Percentiles rank a stretch among this genome's conserved stretches.
Evolutionary conservation across 1,284 basidiomycete genomes (phyloP).

Genomic region (Farysia itapuensis): DNA sequence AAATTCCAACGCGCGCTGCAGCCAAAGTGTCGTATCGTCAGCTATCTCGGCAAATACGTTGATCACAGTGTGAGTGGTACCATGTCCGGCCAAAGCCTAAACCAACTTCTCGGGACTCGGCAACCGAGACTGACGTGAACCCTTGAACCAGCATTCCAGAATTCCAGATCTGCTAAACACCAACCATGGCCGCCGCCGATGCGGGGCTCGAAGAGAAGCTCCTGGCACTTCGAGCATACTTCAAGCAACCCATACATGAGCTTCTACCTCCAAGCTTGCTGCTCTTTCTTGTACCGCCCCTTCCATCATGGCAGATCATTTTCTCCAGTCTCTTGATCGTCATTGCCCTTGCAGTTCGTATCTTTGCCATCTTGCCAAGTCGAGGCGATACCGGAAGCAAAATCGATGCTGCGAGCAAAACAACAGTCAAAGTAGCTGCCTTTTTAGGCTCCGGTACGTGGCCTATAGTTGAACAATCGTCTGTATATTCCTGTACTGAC

Average conservation of each 20-base stretch:
- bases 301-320: slow-evolving; percentile 7
- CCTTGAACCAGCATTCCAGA: too few relatives aligned
- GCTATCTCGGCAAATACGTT: too few relatives aligned
- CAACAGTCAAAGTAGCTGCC: slow-evolving; percentile 61
- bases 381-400: not conserved
- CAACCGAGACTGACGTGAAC: too few relatives aligned
- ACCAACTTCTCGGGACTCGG: too few relatives aligned
- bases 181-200: too few relatives aligned
- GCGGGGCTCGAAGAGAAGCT: slow-evolving; percentile 1
- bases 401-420: not conserved
- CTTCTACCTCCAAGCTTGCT: slow-evolving; percentile 21
- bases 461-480: too few relatives aligned
- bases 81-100: too few relatives aligned
- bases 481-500: too few relatives aligned
- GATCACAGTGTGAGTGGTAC: too few relatives aligned
- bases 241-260: slow-evolving; percentile 27
- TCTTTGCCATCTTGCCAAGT: slow-evolving; percentile 14
- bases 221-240: slow-evolving; percentile 9
- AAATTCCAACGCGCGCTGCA: too few relatives aligned
- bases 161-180: too few relatives aligned
- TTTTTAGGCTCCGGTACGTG: slow-evolving; percentile 71
- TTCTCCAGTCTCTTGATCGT: not conserved
- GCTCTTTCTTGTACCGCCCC: slow-evolving; percentile 24
- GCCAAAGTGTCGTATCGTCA: too few relatives aligned
- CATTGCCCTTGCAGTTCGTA: slow-evolving; percentile 2